These are phyloP conservation scores for Vitis vinifera DNA, from an alignment of 164 flowering plant species.

Conservation along the genomic window ASM3070453v1 NC_081814.1:6471501-6472000, in stretches of 20 bases:
- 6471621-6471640: no score
- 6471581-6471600: no score
- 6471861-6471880: slow-evolving; percentile 48
- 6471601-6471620: no score
- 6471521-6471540: no score
- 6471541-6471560: no score
- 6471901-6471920: slow-evolving; percentile 23
- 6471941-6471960: slow-evolving; percentile 54
- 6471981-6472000: slow-evolving; percentile 63
- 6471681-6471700: no score
- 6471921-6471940: slow-evolving; percentile 32
- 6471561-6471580: no score
- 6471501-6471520: no score
- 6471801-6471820: slow-evolving; percentile 21
- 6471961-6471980: slow-evolving; percentile 90
- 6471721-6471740: neutral
- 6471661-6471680: no score
- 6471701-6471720: neutral
- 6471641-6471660: no score
- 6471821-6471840: slow-evolving; percentile 19
- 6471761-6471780: slow-evolving; percentile 56
- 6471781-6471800: slow-evolving; percentile 18
- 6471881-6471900: slow-evolving; percentile 39
- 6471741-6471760: no score
- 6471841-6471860: slow-evolving; percentile 46